Evolutionary conservation across 2,329 filamentous ascomycete species (phyloP), one percentile per base, ranked within the genome.

Genomic region (Pseudogymnoascus sp.): DNA sequence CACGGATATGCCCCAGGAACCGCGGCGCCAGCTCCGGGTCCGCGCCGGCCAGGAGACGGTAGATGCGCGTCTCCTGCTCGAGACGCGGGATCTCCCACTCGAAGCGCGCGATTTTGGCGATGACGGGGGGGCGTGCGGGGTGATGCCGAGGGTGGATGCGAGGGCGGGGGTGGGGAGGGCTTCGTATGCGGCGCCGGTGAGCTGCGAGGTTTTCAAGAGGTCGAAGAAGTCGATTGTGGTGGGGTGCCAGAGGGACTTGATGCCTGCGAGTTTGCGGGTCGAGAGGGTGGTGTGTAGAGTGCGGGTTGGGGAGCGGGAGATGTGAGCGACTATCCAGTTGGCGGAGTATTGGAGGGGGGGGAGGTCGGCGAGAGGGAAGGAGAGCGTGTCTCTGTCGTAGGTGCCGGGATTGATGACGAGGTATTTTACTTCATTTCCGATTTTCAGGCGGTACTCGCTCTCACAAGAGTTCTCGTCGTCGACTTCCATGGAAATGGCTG

Each of bases 1-100:
- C 73, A 47, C 70, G 68, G 56, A 76, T 47, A 67, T 76, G 72
- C 35, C 66, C 74, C 33, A 76, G 67, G 67, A 77, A 76, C 44
- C 67, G 68, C 7, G 73, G 72, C 14, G 72, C 72, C 19, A 76
- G 61, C 6, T 21, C 37, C 8, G 37, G 29, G 0, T 26, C n/a
- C n/a, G n/a, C n/a, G n/a, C n/a, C 42, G 8, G 26, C 21, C 2
- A 42, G 59, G 4, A 61, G 21, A 6, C n/a, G 60, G 61, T 69
- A 69, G 13, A 64, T 62, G 62, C 61, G 62, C 7, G 67, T 69
- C 64, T 69, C 67, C 40, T 62, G 65, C 56, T 65, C 66, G 31
- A 70, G 62, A 35, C 65, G 65, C 16, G 64, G 63, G 29, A 69
- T 65, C 21, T 68, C 62, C 68, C 67, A 70, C 47, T 65, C 62